These are phyloP conservation scores for Fusarium paranaense DNA, from an alignment of 2,329 filamentous ascomycete species.

Conservation along the genomic window DNA sequence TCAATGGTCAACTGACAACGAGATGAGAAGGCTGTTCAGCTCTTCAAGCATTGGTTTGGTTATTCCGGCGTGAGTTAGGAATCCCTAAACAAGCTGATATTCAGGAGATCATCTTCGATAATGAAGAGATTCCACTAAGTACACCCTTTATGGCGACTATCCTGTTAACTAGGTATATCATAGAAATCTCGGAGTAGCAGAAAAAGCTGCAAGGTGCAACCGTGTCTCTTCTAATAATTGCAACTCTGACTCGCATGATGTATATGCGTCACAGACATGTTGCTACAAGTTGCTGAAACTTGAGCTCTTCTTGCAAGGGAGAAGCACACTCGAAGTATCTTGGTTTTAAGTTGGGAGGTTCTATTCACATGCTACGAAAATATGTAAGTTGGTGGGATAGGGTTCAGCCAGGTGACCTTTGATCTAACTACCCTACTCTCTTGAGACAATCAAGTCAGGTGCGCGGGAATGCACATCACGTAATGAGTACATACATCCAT, in stretches of 20 bases:
- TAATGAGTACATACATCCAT: background rate
- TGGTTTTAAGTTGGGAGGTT: background rate
- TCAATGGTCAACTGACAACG: background rate
- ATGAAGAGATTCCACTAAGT: background rate
- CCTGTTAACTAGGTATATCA: background rate
- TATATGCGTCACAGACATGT: background rate
- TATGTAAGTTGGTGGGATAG: background rate
- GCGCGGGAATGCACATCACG: background rate
- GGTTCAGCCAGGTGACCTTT: background rate
- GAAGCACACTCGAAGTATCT: background rate
- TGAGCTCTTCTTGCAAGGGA: background rate
- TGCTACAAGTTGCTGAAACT: background rate
- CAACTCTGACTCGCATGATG: background rate
- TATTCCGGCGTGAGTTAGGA: background rate
- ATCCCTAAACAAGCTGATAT: background rate
- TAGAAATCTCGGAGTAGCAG: background rate
- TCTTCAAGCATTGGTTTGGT: background rate
- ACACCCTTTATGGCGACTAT: background rate
- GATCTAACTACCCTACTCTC: background rate
- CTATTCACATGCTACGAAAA: background rate
- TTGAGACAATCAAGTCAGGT: background rate
- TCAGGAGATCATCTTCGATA: background rate
- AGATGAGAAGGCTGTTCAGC: background rate
- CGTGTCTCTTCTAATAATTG: background rate
- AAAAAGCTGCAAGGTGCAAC: background rate